Evolutionary conservation across 495 filamentous ascomycete genomes (phyloP).

Genomic region (Trypethelium eluteriae): DNA sequence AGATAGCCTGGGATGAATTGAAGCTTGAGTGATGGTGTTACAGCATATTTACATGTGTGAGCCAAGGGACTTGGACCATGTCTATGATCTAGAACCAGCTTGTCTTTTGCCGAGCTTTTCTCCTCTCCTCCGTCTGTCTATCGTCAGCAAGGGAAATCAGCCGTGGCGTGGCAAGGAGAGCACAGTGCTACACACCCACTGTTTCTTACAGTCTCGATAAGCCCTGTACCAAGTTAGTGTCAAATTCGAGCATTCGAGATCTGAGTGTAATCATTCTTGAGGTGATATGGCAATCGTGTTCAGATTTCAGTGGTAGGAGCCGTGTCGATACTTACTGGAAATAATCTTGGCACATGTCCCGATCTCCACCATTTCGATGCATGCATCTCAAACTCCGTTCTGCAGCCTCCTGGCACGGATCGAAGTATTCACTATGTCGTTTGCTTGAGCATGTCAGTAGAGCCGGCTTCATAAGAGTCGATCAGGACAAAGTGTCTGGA

Average conservation of each 20-base stretch:
- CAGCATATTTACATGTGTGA: neutral
- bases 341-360: slow-evolving; percentile 83
- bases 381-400: slow-evolving; percentile 74
- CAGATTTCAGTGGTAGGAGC: neutral
- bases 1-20: too few species aligned
- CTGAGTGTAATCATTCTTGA: neutral
- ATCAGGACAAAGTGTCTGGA: neutral
- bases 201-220: slow-evolving; percentile 88
- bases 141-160: neutral
- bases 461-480: neutral
- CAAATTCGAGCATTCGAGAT: neutral
- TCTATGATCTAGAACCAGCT: neutral
- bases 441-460: slow-evolving; percentile 50
- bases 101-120: neutral
- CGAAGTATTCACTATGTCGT: slow-evolving; percentile 72
- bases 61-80: neutral
- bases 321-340: slow-evolving; percentile 64
- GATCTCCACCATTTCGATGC: slow-evolving; percentile 75
- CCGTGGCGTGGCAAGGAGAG: neutral
- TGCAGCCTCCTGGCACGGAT: slow-evolving; percentile 96
- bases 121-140: neutral
- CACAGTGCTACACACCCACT: slow-evolving; percentile 59
- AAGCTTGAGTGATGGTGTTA: neutral
- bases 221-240: slow-evolving; percentile 48
- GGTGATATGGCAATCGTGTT: neutral